Conservation (phyloP, 2,329 filamentous ascomycete species). For the Hysterium pulicare region DNA sequence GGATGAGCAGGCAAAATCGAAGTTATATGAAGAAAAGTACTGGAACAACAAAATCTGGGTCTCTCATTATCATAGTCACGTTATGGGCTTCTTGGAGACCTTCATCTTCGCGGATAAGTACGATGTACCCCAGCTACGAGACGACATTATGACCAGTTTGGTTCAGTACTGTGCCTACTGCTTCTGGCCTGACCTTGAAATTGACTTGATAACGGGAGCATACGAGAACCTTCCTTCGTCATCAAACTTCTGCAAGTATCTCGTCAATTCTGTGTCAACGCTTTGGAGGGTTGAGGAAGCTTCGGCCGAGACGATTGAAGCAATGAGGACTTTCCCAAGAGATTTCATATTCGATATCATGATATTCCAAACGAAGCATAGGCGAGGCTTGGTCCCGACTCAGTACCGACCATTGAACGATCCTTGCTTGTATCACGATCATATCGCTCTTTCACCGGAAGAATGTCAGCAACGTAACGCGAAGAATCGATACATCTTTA, state of each 20-base stretch:
- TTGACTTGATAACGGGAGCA: slow-evolving; percentile 1
- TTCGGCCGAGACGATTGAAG: neutral
- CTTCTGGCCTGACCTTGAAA: slow-evolving; percentile 4
- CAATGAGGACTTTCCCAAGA: neutral
- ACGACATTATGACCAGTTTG: slow-evolving; percentile 11
- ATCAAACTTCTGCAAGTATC: neutral
- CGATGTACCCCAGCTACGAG: slow-evolving; percentile 9
- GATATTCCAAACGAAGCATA: neutral
- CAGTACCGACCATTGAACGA: neutral
- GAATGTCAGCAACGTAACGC: neutral
- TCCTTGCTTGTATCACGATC: neutral
- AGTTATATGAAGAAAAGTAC: neutral
- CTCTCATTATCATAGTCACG: neutral
- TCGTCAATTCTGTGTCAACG: neutral
- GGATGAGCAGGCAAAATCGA: neutral
- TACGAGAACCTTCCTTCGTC: slow-evolving; percentile 6
- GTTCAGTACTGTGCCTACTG: slow-evolving; percentile 4
- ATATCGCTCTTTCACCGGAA: neutral
- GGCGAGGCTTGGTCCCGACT: too few species aligned
- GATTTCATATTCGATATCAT: neutral
- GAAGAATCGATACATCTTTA: neutral
- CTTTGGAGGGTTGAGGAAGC: neutral
- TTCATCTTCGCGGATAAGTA: slow-evolving; percentile 15
- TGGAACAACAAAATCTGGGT: neutral
- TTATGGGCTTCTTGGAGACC: slow-evolving; percentile 3